Conservation (phyloP, 2,329 filamentous ascomycete genomes). For the Cryphonectria radicalis region DNA sequence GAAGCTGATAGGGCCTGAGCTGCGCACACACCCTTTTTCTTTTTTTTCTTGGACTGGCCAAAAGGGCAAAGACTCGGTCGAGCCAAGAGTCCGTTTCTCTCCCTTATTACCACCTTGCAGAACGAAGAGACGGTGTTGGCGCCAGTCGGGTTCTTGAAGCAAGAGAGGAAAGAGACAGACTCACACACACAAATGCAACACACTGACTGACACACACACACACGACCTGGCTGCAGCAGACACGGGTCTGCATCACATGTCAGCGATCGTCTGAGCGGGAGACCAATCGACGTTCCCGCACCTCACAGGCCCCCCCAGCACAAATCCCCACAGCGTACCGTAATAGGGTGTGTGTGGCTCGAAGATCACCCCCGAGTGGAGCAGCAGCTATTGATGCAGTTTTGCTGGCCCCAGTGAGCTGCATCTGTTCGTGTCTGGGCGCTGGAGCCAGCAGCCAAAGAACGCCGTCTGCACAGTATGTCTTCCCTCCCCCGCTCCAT, state of each 20-base stretch:
- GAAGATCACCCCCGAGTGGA: slow-evolving; percentile 8
- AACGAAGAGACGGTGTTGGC: neutral
- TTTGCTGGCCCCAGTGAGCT: neutral
- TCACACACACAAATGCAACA: neutral
- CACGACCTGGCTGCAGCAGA: neutral
- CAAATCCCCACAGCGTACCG: neutral
- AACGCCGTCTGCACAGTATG: neutral
- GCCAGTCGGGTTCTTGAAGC: slow-evolving; percentile 1
- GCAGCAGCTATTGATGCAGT: neutral
- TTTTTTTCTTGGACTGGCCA: neutral
- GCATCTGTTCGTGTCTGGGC: neutral
- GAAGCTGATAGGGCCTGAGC: neutral
- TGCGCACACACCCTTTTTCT: neutral
- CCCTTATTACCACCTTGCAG: neutral
- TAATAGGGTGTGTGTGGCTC: neutral
- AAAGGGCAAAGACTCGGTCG: neutral
- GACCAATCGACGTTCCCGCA: slow-evolving; percentile 4
- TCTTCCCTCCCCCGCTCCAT: neutral
- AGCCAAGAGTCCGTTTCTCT: neutral
- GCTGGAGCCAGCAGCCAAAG: neutral
- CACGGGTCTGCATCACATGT: slow-evolving; percentile 14
- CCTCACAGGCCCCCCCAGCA: neutral
- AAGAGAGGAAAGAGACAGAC: neutral
- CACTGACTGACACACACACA: slow-evolving; percentile 1
- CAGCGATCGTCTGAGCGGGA: slow-evolving; percentile 8